Percentiles rank a stretch among this genome's conserved stretches.
These are phyloP conservation scores for Narthecium ossifragum DNA, from an alignment of 106 monocot species.

Conservation along the genomic window DNA sequence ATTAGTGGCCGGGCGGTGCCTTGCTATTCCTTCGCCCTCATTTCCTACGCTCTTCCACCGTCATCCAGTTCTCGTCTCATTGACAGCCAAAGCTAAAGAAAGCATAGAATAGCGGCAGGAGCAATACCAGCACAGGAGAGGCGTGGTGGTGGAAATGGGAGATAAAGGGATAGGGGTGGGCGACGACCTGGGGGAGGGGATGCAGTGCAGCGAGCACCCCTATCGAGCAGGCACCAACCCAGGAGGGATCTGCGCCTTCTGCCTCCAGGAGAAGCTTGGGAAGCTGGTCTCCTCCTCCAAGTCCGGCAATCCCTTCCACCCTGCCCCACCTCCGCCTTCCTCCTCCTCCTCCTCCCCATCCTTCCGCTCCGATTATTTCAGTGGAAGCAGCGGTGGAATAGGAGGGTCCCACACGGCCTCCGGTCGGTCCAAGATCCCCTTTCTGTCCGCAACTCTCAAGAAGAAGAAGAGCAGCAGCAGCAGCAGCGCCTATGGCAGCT, in stretches of 20 bases:
- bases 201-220: slow-evolving; percentile 65
- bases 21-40: not conserved
- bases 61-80: not conserved
- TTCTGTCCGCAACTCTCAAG: not conserved
- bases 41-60: not conserved
- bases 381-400: not conserved
- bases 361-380: slow-evolving; percentile 7
- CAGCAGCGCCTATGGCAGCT: not conserved
- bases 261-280: slow-evolving; percentile 78
- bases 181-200: slow-evolving; percentile 27
- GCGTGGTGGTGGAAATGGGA: slow-evolving; percentile 2
- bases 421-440: slow-evolving; percentile 3
- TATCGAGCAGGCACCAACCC: slow-evolving; percentile 47
- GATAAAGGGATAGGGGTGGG: slow-evolving; percentile 11
- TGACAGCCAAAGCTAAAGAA: not conserved
- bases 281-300: slow-evolving; percentile 64
- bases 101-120: no score
- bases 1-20: no score
- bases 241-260: slow-evolving; percentile 73
- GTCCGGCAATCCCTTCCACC: slow-evolving; percentile 24
- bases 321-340: slow-evolving; percentile 17
- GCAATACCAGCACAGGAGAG: no score
- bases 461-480: not conserved
- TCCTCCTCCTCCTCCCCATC: slow-evolving; percentile 5
- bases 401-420: not conserved